Evolutionary conservation across 139 green algal species (phyloP).

Genomic region (Coelastrella sp.): DNA sequence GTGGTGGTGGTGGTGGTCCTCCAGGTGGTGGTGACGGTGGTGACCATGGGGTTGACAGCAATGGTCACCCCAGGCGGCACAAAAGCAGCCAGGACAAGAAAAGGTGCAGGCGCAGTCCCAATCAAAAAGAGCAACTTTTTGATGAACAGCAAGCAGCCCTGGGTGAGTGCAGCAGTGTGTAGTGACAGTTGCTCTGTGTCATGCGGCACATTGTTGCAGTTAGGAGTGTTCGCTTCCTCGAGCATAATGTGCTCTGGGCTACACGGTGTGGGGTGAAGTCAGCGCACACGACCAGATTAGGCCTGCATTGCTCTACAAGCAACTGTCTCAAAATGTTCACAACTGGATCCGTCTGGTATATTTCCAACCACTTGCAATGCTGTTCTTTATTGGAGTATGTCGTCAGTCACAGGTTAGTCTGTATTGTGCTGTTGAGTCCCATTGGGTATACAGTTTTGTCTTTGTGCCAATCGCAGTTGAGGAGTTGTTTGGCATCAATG

Average conservation of each 20-base stretch:
- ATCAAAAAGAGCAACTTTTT: background rate
- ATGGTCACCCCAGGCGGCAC: background rate
- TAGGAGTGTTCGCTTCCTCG: background rate
- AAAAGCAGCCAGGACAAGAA: background rate
- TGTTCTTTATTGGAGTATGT: no score
- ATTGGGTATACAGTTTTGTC: background rate
- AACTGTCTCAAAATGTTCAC: no score
- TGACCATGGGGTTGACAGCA: background rate
- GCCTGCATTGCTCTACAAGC: no score
- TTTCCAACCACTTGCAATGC: no score
- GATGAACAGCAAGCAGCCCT: constrained; percentile 11
- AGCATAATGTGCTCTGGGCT: no score
- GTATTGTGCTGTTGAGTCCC: no score
- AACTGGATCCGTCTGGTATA: no score
- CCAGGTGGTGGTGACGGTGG: background rate
- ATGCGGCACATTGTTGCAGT: background rate
- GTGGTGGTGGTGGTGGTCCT: constrained; percentile 12
- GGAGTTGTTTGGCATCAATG: constrained; percentile 40
- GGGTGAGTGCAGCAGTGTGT: constrained; percentile 8
- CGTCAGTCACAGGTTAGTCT: no score
- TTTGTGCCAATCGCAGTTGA: background rate
- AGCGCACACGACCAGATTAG: no score
- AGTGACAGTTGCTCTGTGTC: background rate
- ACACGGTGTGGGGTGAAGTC: no score
- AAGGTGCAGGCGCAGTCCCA: background rate